Conservation (phyloP, 768 basidiomycete genomes). For the Amanita brunnescens region DNA sequence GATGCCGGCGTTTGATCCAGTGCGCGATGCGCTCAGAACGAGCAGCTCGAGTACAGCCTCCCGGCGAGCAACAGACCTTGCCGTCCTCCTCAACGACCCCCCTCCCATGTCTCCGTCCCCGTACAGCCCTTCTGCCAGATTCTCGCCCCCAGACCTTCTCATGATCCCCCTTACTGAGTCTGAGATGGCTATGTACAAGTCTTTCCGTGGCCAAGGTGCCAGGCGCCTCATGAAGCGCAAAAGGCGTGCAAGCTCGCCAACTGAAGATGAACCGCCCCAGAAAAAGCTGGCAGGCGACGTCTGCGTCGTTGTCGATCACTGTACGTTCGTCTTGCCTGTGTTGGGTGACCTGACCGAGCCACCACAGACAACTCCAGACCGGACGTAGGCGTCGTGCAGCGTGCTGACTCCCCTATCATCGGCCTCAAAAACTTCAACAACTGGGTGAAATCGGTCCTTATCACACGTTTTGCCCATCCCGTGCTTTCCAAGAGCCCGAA, state of each 20-base stretch:
- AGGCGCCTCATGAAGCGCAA: conserved; percentile 47
- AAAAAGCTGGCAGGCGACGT: conserved; percentile 63
- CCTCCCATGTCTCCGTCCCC: conserved; percentile 32
- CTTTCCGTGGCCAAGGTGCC: conserved; percentile 48
- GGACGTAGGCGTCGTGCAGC: conserved; percentile 80
- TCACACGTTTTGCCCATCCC: conserved; percentile 80
- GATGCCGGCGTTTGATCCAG: conserved; percentile 79
- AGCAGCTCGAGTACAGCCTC: conserved; percentile 15
- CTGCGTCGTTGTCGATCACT: conserved; percentile 68
- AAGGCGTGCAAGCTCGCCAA: conserved; percentile 29
- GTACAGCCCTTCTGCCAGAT: conserved; percentile 56
- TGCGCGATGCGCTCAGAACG: conserved; percentile 64
- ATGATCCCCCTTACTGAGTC: conserved; percentile 54
- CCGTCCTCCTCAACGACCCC: conserved; percentile 56
- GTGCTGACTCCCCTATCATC: conserved; percentile 87
- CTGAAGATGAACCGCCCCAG: conserved; percentile 23
- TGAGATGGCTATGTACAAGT: conserved; percentile 53
- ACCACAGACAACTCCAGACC: conserved; percentile 82
- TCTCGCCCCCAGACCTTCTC: conserved; percentile 52
- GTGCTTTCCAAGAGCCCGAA: conserved; percentile 38
- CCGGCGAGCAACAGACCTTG: conserved; percentile 68
- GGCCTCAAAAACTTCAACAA: conserved; percentile 98
- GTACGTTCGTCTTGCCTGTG: conserved; percentile 33
- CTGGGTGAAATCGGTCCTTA: conserved; percentile 98
- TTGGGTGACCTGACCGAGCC: conserved; percentile 1